Evolutionary conservation across 148 eudicot species (phyloP).

Genomic region (Amaranthus hypochondriacus): DNA sequence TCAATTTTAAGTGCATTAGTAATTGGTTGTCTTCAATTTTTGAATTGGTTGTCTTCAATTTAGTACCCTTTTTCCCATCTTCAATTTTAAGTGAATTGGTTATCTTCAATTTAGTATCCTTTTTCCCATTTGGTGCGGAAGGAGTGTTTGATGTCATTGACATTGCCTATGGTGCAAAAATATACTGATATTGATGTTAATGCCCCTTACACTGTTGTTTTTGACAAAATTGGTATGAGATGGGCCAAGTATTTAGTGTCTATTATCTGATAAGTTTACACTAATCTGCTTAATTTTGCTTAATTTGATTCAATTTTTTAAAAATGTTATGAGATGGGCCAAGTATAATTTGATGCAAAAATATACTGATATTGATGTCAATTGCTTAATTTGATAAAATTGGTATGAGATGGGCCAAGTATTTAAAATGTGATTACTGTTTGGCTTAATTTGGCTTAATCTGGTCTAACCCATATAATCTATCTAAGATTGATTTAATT

Average conservation of each 20-base stretch:
- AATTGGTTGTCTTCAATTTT: slow-evolving; percentile 53
- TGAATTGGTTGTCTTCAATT: slow-evolving; percentile 61
- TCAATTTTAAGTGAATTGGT: too few relatives aligned
- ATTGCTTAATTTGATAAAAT: too few relatives aligned
- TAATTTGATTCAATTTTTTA: too few relatives aligned
- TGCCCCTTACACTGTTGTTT: slow-evolving; percentile 76
- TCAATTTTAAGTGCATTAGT: slow-evolving; percentile 53
- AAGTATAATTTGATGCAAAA: too few relatives aligned
- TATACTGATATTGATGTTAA: slow-evolving; percentile 85
- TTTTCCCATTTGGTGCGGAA: slow-evolving; percentile 66
- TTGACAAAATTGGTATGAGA: slow-evolving; percentile 66
- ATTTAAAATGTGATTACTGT: too few relatives aligned
- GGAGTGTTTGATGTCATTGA: slow-evolving; percentile 84
- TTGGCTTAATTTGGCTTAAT: too few relatives aligned
- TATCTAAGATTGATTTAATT: too few relatives aligned
- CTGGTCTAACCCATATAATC: too few relatives aligned
- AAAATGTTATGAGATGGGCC: too few relatives aligned
- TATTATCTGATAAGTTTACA: slow-evolving; percentile 4
- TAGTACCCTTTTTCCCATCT: slow-evolving; percentile 3
- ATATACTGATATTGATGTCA: too few relatives aligned
- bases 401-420: too few relatives aligned
- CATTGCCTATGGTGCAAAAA: slow-evolving; percentile 70
- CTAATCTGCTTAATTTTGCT: too few relatives aligned
- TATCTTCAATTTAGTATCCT: slow-evolving; percentile 54
- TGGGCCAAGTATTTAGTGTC: slow-evolving; percentile 93